A percentile compares a stretch with the other conserved stretches of the same genome.
Conservation (phyloP, 352 stramenopile genomes). For the Phytophthora fragariaefolia region DNA sequence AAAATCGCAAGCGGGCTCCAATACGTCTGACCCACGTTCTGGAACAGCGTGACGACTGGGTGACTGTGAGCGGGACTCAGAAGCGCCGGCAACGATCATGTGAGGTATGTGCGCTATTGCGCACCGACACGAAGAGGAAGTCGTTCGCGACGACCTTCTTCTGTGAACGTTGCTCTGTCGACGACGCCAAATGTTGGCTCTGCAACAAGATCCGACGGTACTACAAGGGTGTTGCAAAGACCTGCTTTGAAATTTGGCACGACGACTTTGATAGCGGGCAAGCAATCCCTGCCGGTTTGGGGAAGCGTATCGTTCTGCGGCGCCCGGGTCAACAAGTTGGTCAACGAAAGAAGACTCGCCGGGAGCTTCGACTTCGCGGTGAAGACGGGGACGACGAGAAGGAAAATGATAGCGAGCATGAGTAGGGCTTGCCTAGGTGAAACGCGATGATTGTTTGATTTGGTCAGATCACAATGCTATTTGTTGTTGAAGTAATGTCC, state of each 20-base stretch:
- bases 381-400: neutral
- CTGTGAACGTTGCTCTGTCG: neutral
- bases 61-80: neutral
- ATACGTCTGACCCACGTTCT: neutral
- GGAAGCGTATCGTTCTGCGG: conserved; percentile 16
- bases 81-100: neutral
- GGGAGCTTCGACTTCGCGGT: conserved; percentile 3
- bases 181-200: neutral
- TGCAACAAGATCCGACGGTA: neutral
- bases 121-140: conserved; percentile 3
- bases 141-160: conserved; percentile 18
- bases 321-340: conserved; percentile 1
- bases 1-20: neutral
- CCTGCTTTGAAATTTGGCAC: conserved; percentile 10
- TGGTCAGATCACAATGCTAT: no score
- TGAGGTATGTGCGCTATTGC: neutral
- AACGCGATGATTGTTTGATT: no score
- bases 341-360: conserved; percentile 9
- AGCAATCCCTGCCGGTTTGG: conserved; percentile 1
- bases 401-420: neutral
- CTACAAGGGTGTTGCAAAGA: neutral
- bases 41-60: conserved; percentile 2
- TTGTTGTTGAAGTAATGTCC: no score
- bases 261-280: conserved; percentile 11
- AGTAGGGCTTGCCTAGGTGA: no score